Percentiles rank a stretch among this genome's conserved stretches.
Evolutionary conservation across 768 basidiomycete genomes (phyloP).

Genomic region (Calocybe gangraenosa): DNA sequence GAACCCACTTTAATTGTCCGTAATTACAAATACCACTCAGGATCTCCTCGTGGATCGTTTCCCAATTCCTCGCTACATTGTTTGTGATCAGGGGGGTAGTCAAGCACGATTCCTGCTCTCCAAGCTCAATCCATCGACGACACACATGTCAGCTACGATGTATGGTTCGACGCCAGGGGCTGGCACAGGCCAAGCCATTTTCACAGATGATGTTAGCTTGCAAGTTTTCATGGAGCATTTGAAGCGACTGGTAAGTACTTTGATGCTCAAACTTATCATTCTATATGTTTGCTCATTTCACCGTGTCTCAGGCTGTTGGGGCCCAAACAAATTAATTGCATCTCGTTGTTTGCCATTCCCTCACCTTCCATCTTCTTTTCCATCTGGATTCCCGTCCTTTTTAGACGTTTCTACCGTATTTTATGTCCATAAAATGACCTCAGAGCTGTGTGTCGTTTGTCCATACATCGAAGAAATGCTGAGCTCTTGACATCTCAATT

Average conservation of each 20-base stretch:
- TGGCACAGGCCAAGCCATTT: conserved; percentile 84
- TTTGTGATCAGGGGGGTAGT: conserved; percentile 95
- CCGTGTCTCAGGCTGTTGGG: conserved; percentile 49
- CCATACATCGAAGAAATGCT: too few relatives aligned
- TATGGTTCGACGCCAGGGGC: conserved; percentile 74
- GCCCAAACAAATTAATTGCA: conserved; percentile 57
- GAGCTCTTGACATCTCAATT: too few relatives aligned
- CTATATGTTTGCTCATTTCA: neutral
- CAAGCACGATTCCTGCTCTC: conserved; percentile 97
- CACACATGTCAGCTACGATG: conserved; percentile 91
- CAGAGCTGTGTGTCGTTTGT: too few relatives aligned
- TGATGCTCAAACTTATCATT: neutral
- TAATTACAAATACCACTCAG: conserved; percentile 28
- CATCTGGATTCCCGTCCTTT: too few relatives aligned
- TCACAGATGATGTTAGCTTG: conserved; percentile 97
- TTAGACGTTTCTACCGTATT: too few relatives aligned
- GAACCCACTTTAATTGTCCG: neutral
- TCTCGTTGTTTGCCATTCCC: conserved; percentile 8
- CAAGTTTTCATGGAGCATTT: conserved; percentile 98
- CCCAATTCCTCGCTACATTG: conserved; percentile 97
- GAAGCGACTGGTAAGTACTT: conserved; percentile 73
- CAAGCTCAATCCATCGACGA: conserved; percentile 96
- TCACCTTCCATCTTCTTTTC: too few relatives aligned
- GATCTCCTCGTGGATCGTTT: conserved; percentile 93
- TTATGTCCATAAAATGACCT: too few relatives aligned